Base-by-base conservation (phyloP, 1,284 basidiomycete species). In the Marasmius fiardii region DNA sequence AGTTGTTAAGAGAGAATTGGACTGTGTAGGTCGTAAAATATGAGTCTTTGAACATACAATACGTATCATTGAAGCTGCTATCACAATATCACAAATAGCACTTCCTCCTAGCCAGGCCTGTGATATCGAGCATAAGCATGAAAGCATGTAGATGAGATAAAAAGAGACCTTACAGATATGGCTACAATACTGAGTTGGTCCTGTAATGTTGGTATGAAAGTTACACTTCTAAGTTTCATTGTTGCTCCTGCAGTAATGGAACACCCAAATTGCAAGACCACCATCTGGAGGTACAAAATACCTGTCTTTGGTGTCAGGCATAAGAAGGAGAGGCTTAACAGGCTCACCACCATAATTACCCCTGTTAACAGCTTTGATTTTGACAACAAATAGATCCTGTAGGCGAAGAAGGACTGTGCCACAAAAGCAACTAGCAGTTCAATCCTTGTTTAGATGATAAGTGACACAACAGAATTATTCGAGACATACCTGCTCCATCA, bases 101-200 rank as follows among this genome's bases (percentile, higher is more conserved):
- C 43, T 44, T 44, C 43, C 43, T 18, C 43, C 43, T 44, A 31
- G 43, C 20, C 20, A 20, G 11, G 11, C 7, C 24, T 41, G 14
- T 4, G 4, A 41, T 41, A 4, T 4, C 10, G 18, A 23, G 43
- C 20, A 8, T 31, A 4, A 31, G n/a, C n/a, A 31, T 31, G 28
- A 31, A 10, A 31, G 2, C 24, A 4, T 20, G 20, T 5, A 23
- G 21, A n/a, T 41, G 6, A 6, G 6, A n/a, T 21, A 14, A 6
- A 21, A 41, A n/a, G 4, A 14, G 39, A 65, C 58, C 49, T 65
- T 64, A 33, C 61, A 60, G 16, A 62, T 24, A 14, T 58, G 63
- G 21, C 62, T 59, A 20, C 59, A 62, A 49, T 10, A 31, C 10
- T 31, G n/a, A n/a, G n/a, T 31, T 31, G 4, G 28, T 4, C 28